Percentiles rank a stretch among this genome's conserved stretches.
These are phyloP conservation scores for Talaromyces sp. DNA, from an alignment of 2,329 filamentous ascomycete genomes.

Conservation along the genomic window DNA sequence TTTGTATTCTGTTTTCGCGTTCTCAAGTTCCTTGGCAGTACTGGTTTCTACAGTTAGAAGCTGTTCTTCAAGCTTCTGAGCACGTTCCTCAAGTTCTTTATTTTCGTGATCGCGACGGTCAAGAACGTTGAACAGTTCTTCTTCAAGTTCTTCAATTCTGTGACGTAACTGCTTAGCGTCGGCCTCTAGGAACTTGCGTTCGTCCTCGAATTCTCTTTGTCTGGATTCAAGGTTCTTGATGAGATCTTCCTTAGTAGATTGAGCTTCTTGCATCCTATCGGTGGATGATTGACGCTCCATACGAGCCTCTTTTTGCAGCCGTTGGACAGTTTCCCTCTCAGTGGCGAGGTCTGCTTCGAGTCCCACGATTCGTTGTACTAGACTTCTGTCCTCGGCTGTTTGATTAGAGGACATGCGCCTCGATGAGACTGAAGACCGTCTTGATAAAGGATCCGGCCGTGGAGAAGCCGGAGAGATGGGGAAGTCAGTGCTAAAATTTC, in stretches of 20 bases:
- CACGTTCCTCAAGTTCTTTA: constrained; percentile 63
- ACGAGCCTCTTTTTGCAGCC: constrained; percentile 67
- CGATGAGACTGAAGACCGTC: constrained; percentile 59
- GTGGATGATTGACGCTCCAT: constrained; percentile 57
- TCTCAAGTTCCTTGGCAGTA: constrained; percentile 44
- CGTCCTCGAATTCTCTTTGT: constrained; percentile 80
- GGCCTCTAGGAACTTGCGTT: constrained; percentile 76
- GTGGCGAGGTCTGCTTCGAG: constrained; percentile 75
- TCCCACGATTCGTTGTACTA: constrained; percentile 59
- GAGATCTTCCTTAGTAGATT: constrained; percentile 89
- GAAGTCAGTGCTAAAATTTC: constrained; percentile 45
- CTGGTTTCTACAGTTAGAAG: constrained; percentile 58
- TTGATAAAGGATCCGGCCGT: constrained; percentile 45
- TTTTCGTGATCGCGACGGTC: constrained; percentile 82
- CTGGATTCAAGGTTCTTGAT: constrained; percentile 92
- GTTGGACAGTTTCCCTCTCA: constrained; percentile 66
- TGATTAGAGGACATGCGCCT: constrained; percentile 61
- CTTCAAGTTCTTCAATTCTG: constrained; percentile 82
- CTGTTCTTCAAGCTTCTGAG: constrained; percentile 67
- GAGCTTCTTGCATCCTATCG: constrained; percentile 74
- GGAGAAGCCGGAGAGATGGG: constrained; percentile 42
- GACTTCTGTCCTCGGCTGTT: constrained; percentile 57
- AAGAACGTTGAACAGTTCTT: constrained; percentile 81
- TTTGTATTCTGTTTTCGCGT: constrained; percentile 44
- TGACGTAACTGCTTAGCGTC: constrained; percentile 74